Evolutionary conservation across 2,329 filamentous ascomycete species (phyloP).

Genomic region (Pyricularia sp.): DNA sequence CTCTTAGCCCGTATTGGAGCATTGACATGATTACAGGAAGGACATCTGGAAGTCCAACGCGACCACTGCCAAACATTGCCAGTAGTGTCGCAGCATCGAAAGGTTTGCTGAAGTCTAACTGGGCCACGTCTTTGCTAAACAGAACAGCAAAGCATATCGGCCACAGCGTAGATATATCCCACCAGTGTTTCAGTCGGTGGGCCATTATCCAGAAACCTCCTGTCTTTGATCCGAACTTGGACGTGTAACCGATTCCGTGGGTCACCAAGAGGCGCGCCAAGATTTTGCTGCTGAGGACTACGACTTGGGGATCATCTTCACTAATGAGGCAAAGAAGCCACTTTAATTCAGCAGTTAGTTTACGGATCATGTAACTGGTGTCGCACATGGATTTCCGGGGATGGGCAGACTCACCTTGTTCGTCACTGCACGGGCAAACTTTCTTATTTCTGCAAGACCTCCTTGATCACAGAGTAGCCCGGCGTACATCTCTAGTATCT

Average conservation of each 20-base stretch:
- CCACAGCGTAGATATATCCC: conserved; percentile 78
- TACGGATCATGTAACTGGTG: neutral
- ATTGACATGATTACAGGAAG: conserved; percentile 71
- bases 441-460: conserved; percentile 57
- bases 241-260: conserved; percentile 68
- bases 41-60: conserved; percentile 63
- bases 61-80: conserved; percentile 56
- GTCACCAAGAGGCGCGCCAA: conserved; percentile 71
- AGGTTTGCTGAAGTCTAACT: conserved; percentile 56
- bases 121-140: conserved; percentile 70
- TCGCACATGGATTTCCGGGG: neutral
- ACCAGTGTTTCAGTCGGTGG: conserved; percentile 71
- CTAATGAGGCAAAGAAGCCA: conserved; percentile 87
- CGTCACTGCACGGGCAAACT: conserved; percentile 87
- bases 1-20: conserved; percentile 73
- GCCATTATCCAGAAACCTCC: conserved; percentile 83
- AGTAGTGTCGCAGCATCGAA: conserved; percentile 65
- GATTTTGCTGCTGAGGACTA: conserved; percentile 70
- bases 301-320: conserved; percentile 72
- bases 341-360: conserved; percentile 24
- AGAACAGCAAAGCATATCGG: conserved; percentile 77
- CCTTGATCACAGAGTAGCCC: conserved; percentile 63
- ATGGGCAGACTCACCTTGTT: conserved; percentile 57
- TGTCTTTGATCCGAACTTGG: conserved; percentile 71
- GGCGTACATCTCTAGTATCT: conserved; percentile 65